Evolutionary conservation across 2,329 filamentous ascomycete species (phyloP).

Genomic region (Cryphonectria carpinicola): DNA sequence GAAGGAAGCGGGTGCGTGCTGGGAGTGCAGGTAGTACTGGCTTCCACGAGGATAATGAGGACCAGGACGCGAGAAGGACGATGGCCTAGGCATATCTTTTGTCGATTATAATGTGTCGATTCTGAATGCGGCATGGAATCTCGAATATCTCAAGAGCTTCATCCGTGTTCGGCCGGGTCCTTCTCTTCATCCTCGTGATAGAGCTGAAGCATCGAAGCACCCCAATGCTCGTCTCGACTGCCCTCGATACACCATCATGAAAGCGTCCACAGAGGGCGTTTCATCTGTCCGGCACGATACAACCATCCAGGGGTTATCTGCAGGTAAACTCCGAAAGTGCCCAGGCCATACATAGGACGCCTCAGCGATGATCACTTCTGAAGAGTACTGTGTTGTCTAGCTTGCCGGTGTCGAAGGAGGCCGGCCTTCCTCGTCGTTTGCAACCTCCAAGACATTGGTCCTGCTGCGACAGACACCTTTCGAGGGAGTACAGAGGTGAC

Average conservation of each 20-base stretch:
- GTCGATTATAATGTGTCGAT: background rate
- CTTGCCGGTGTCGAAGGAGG: background rate
- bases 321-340: background rate
- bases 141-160: background rate
- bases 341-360: background rate
- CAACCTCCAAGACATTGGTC: background rate
- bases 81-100: background rate
- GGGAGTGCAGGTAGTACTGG: conserved; percentile 19
- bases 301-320: too few relatives aligned
- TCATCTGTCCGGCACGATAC: too few relatives aligned
- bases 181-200: background rate
- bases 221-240: background rate
- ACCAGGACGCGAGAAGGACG: conserved; percentile 19
- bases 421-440: background rate
- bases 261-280: background rate
- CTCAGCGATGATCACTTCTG: background rate
- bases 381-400: background rate
- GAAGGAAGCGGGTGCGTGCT: conserved; percentile 12
- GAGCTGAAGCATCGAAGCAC: background rate
- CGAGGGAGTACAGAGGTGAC: background rate
- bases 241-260: background rate
- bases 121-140: too few relatives aligned
- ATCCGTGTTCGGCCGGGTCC: background rate
- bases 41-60: background rate
- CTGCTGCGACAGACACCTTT: background rate